Conservation (phyloP, 192 early-diverging fungal species). For the Podila verticillata region DNA sequence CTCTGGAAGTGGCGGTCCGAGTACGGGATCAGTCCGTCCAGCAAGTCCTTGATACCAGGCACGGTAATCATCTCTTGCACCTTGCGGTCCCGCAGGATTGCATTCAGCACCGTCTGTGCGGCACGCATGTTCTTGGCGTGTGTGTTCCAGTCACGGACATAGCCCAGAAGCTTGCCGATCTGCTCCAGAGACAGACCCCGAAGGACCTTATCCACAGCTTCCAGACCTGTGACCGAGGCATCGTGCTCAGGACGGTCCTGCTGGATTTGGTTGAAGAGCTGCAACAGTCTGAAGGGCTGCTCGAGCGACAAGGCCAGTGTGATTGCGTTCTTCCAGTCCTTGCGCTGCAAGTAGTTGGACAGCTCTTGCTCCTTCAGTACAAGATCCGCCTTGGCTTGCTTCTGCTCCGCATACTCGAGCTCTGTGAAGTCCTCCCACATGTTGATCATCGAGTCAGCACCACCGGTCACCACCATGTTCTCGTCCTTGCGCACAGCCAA, state of each 20-base stretch:
- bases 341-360: constrained; percentile 82
- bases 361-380: constrained; percentile 91
- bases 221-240: constrained; percentile 67
- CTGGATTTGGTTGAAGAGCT: constrained; percentile 72
- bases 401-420: constrained; percentile 81
- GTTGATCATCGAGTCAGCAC: constrained; percentile 89
- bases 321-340: constrained; percentile 95
- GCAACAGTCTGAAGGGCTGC: constrained; percentile 86
- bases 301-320: constrained; percentile 87
- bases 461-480: constrained; percentile 83
- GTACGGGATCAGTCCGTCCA: constrained; percentile 88
- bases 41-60: constrained; percentile 84
- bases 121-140: constrained; percentile 80
- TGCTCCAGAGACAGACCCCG: constrained; percentile 69
- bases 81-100: constrained; percentile 74
- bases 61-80: constrained; percentile 76
- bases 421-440: constrained; percentile 95
- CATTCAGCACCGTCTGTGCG: constrained; percentile 86
- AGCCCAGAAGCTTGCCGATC: constrained; percentile 81
- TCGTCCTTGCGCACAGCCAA: constrained; percentile 79
- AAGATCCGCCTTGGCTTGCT: constrained; percentile 75
- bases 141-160: constrained; percentile 96
- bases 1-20: constrained; percentile 91
- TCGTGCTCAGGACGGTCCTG: constrained; percentile 61
- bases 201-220: constrained; percentile 76